Evolutionary conservation across 352 stramenopile species (phyloP), one percentile per base, ranked within the genome.

Genomic region (Pythium rishiriense): DNA sequence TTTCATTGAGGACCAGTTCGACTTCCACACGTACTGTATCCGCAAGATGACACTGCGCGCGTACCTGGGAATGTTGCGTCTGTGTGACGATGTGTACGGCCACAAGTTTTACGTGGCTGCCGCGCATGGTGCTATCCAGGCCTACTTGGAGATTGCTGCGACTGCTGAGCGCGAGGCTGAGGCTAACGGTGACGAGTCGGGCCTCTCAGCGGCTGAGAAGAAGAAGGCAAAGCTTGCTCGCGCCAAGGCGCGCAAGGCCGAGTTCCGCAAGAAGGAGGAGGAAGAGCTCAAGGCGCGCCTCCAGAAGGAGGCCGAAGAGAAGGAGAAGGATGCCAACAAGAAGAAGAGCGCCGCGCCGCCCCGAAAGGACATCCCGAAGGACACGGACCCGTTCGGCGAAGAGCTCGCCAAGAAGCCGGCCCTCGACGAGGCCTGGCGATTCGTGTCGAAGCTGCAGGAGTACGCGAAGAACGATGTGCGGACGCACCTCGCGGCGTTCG

Each of bases 11-110:
- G 97, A 99, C 83, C 96, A 99, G 75, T 99, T 99, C 62, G 97
- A 99, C 74, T 99, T 99, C 77, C 97, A 99, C 85, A 95, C 83
- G 48, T 99, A 99, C 75, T 99, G 97, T 68, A 91, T 99, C 66
- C 93, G 97, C 66, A 99, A 99, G 83, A 97, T 98, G 71, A 99
- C 97, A 26, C 74, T 99, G 49, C 87, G 97, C 42, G 80, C 97
- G 15, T 99, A 99, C 72, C 79, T 98, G 25, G 88, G 96, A 62
- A 85, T 99, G 68, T 78, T 99, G 47, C 85, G 91, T 64, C 90
- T 98, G 64, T 98, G 97, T 71, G 95, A 99, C 70, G 71, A 80
- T 55, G 81, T 98, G 33, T 97, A 94, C 76, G 79, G 85, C 57
- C 84, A 98, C 68, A 70, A 82, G 33, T 91, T 96, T 68, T 98